Base-by-base conservation (phyloP, 495 filamentous ascomycete species). In the Xylaria bambusicola region DNA sequence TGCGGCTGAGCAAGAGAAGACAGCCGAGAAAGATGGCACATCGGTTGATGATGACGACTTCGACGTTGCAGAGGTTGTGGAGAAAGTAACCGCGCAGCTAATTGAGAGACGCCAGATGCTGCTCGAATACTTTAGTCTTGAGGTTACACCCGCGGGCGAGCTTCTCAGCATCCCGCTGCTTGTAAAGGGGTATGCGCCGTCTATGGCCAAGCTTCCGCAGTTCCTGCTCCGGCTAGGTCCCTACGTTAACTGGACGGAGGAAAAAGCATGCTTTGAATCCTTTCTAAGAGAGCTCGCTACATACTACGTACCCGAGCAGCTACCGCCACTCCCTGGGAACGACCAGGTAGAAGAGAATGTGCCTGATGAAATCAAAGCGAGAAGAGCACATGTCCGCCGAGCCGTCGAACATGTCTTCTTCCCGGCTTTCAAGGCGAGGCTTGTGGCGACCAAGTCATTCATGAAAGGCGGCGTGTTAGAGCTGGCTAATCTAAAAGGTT, bases 161-260 rank as follows among this genome's bases (percentile, higher is more conserved):
- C 76, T 99, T 9, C 73, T 84, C 13, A 83, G 83, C 52, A 85
- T 99, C 47, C 95, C 95, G 0, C 78, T 99, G 2, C 75, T 99
- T 20, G 71, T 96, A 38, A 97, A 91, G 73, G 92, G 91, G 2
- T 99, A 98, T 69, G 85, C 85, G 36, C 95, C 95, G 0, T 83
- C 84, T 17, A 73, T 98, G 10, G 88, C 86, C 13, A 98, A 97
- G 67, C 79, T 99, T 1, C 94, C 95, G 0, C 83, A 83, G 7
- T 99, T 99, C 67, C 78, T 99, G 6, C 83, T 99, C 21, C 80
- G 92, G 0, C 78, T 98, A 1, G 95, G 95, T 0, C 95, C 95
- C 1, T 86, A 90, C 64, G 89, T 98, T 36, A 76, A 95, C 60
- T 99, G 95, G 95, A 77, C 66, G 2, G 82, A 85, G 8, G 95